A percentile compares a stretch with the other conserved stretches of the same genome.
phyloP scores from a whole-genome alignment of 2,329 filamentous ascomycete species.

The Fusarium bactridioides region DNA sequence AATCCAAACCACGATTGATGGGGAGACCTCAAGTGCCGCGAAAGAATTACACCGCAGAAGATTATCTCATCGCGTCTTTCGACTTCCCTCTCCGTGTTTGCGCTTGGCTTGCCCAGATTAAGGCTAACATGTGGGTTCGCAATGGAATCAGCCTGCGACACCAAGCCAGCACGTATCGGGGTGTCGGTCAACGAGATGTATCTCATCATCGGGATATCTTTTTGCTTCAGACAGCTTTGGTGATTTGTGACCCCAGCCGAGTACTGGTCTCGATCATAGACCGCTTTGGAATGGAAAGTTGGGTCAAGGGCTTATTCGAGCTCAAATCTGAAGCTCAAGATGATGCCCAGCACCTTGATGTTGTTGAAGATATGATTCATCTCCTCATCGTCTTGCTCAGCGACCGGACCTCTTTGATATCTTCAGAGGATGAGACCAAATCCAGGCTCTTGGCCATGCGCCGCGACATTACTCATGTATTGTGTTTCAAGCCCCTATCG shows the following conservation, averaged over 20 bases:
- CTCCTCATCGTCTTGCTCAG: conserved; percentile 90
- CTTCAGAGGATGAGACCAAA: conserved; percentile 69
- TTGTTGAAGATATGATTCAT: conserved; percentile 95
- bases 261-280: conserved; percentile 91
- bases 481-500: conserved; percentile 95
- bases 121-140: conserved; percentile 97
- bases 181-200: conserved; percentile 87
- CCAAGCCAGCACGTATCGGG: conserved; percentile 92
- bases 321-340: conserved; percentile 78
- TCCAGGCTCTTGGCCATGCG: conserved; percentile 77
- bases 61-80: conserved; percentile 86
- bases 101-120: conserved; percentile 97
- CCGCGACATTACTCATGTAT: conserved; percentile 88
- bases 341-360: conserved; percentile 86
- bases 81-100: conserved; percentile 94
- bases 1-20: conserved; percentile 69
- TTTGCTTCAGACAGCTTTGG: conserved; percentile 87
- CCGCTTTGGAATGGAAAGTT: conserved; percentile 85
- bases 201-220: conserved; percentile 96
- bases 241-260: conserved; percentile 81
- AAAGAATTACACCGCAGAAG: conserved; percentile 70
- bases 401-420: conserved; percentile 82
- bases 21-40: conserved; percentile 64
- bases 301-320: conserved; percentile 85
- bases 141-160: conserved; percentile 96